Percentiles rank a stretch among this genome's conserved stretches.
These are phyloP conservation scores for Suillus ampliporus DNA, from an alignment of 768 basidiomycete species.

Conservation along the genomic window DNA sequence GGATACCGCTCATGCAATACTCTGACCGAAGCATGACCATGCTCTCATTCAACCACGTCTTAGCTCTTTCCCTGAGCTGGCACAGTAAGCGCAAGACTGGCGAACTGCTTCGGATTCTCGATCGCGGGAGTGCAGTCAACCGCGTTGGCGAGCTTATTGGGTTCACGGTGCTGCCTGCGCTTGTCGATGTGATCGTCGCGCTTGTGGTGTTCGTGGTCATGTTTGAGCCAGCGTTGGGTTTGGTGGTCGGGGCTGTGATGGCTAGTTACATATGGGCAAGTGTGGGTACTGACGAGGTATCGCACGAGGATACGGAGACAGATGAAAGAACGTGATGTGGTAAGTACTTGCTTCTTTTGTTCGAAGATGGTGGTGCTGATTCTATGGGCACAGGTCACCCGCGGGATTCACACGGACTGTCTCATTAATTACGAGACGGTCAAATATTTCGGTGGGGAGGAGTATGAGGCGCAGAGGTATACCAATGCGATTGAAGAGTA, in stretches of 20 bases:
- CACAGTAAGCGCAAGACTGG: slow-evolving; percentile 86
- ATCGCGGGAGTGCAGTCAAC: slow-evolving; percentile 87
- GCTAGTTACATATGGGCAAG: slow-evolving; percentile 58
- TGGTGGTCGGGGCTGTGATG: slow-evolving; percentile 77
- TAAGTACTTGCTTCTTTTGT: slow-evolving; percentile 37
- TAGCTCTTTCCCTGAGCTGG: slow-evolving; percentile 86
- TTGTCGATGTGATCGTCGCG: slow-evolving; percentile 80
- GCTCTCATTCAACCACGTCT: slow-evolving; percentile 83
- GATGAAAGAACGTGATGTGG: slow-evolving; percentile 86
- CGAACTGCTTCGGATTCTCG: slow-evolving; percentile 60
- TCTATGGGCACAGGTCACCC: slow-evolving; percentile 55
- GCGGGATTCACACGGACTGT: slow-evolving; percentile 84
- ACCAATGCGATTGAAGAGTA: slow-evolving; percentile 73
- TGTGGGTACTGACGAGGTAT: slow-evolving; percentile 67
- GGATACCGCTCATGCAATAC: slow-evolving; percentile 90
- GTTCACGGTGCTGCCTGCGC: slow-evolving; percentile 85
- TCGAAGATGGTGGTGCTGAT: not conserved
- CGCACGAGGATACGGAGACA: slow-evolving; percentile 74
- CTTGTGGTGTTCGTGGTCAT: slow-evolving; percentile 64
- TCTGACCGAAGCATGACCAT: slow-evolving; percentile 66
- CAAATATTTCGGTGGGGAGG: slow-evolving; percentile 89
- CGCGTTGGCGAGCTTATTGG: slow-evolving; percentile 78
- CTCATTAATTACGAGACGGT: slow-evolving; percentile 85
- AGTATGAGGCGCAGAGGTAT: slow-evolving; percentile 77
- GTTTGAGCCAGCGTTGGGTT: slow-evolving; percentile 70